phyloP scores from a whole-genome alignment of 2,329 filamentous ascomycete species.

The Penicillium digitatum region DNA sequence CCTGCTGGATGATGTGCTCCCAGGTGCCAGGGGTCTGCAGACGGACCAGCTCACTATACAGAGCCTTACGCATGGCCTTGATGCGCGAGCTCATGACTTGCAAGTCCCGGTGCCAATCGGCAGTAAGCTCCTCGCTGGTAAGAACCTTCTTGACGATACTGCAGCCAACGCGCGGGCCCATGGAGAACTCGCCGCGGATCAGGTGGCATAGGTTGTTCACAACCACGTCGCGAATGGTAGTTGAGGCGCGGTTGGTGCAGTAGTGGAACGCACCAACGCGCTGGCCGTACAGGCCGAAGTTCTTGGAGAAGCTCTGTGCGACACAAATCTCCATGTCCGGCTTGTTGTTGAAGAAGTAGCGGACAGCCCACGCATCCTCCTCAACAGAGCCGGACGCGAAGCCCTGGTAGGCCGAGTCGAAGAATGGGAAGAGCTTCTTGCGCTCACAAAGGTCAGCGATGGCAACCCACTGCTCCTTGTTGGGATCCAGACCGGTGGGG shows the following conservation, averaged over 20 bases:
- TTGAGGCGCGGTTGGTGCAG: slow-evolving; percentile 32
- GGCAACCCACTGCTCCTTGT: slow-evolving; percentile 86
- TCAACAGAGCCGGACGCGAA: slow-evolving; percentile 87
- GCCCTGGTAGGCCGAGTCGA: slow-evolving; percentile 95
- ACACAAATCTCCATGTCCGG: slow-evolving; percentile 64
- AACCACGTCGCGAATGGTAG: slow-evolving; percentile 29
- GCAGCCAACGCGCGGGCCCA: slow-evolving; percentile 76
- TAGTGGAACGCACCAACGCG: slow-evolving; percentile 88
- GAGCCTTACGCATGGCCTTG: slow-evolving; percentile 77
- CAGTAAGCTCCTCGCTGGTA: slow-evolving; percentile 71
- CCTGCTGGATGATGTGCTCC: slow-evolving; percentile 97
- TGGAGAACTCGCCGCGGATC: slow-evolving; percentile 41
- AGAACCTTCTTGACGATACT: slow-evolving; percentile 78
- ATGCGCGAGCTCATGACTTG: slow-evolving; percentile 90
- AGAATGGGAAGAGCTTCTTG: slow-evolving; percentile 92
- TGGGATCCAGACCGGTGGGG: slow-evolving; percentile 92
- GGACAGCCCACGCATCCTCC: slow-evolving; percentile 81
- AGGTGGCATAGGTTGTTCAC: slow-evolving; percentile 40
- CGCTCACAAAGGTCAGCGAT: slow-evolving; percentile 71
- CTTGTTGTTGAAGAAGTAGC: slow-evolving; percentile 78
- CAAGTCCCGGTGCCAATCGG: slow-evolving; percentile 86
- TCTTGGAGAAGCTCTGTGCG: slow-evolving; percentile 60
- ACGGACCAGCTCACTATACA: slow-evolving; percentile 76
- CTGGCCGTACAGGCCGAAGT: slow-evolving; percentile 84
- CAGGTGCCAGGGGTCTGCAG: slow-evolving; percentile 85